These are phyloP conservation scores for Allium cepa DNA, from an alignment of 106 monocot genomes.

Conservation along the genomic window DNA sequence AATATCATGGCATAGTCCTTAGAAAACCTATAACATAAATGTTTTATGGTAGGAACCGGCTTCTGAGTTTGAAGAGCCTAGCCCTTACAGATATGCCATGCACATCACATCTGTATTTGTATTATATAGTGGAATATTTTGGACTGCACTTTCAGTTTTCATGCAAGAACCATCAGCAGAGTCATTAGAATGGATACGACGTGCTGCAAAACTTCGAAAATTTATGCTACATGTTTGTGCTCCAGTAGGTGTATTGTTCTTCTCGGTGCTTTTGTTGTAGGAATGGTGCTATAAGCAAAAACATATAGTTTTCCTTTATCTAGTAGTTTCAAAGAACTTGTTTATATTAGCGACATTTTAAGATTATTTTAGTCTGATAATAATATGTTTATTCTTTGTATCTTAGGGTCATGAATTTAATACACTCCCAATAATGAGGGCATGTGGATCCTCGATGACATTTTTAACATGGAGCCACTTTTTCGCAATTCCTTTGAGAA, in stretches of 20 bases:
- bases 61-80: slow-evolving; percentile 94
- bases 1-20: too few species aligned
- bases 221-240: slow-evolving; percentile 58
- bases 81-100: too few species aligned
- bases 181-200: slow-evolving; percentile 60
- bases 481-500: too few species aligned
- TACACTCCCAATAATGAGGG: slow-evolving; percentile 99
- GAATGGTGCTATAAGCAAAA: slow-evolving; percentile 86
- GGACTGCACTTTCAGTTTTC: too few species aligned
- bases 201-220: slow-evolving; percentile 67
- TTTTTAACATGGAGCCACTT: too few species aligned
- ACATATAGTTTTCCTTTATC: neutral
- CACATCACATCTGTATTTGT: too few species aligned
- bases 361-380: too few species aligned
- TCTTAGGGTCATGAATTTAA: slow-evolving; percentile 98
- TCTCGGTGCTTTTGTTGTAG: slow-evolving; percentile 97
- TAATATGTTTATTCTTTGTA: neutral
- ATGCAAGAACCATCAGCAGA: slow-evolving; percentile 74
- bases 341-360: too few species aligned
- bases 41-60: slow-evolving; percentile 93
- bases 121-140: too few species aligned
- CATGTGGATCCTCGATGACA: slow-evolving; percentile 81
- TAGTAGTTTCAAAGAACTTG: neutral
- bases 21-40: too few species aligned
- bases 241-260: slow-evolving; percentile 76